A percentile compares a stretch with the other conserved stretches of the same genome.
Conservation (phyloP, 2,329 filamentous ascomycete species). For the Penicillium vulpinum region DNA sequence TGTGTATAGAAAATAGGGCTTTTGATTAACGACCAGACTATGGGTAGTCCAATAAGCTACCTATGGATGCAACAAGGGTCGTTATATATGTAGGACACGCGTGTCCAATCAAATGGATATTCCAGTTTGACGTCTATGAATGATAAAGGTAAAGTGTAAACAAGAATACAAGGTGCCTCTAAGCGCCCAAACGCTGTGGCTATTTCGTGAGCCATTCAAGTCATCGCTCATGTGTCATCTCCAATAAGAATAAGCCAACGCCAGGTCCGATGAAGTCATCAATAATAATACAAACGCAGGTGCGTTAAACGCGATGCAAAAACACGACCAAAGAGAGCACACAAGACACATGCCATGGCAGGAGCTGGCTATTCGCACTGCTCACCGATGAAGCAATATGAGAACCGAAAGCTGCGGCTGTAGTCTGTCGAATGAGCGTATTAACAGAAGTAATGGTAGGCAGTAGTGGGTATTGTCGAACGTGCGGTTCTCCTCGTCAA, state of each 20-base stretch:
- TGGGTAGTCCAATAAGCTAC: neutral
- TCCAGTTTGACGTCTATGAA: neutral
- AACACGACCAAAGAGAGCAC: constrained; percentile 23
- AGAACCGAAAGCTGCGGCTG: constrained; percentile 2
- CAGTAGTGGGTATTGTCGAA: neutral
- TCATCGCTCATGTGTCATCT: constrained; percentile 13
- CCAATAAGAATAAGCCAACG: constrained; percentile 15
- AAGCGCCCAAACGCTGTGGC: constrained; percentile 19
- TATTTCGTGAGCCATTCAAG: constrained; percentile 8
- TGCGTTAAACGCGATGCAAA: constrained; percentile 23
- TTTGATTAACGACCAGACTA: neutral
- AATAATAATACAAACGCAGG: constrained; percentile 22
- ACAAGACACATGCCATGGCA: constrained; percentile 21
- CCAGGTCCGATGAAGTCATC: constrained; percentile 22
- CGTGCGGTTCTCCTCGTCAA: constrained; percentile 1
- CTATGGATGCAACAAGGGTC: neutral
- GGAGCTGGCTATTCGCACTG: constrained; percentile 18
- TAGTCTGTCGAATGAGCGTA: neutral
- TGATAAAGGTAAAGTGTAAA: constrained; percentile 4
- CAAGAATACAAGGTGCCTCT: constrained; percentile 7
- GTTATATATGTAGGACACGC: neutral
- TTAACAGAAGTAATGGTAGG: neutral
- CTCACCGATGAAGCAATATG: constrained; percentile 22
- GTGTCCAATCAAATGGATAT: neutral
- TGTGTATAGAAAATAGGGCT: neutral